phyloP scores from a whole-genome alignment of 2,329 filamentous ascomycete genomes.

The Macrophomina pseudophaseolina region DNA sequence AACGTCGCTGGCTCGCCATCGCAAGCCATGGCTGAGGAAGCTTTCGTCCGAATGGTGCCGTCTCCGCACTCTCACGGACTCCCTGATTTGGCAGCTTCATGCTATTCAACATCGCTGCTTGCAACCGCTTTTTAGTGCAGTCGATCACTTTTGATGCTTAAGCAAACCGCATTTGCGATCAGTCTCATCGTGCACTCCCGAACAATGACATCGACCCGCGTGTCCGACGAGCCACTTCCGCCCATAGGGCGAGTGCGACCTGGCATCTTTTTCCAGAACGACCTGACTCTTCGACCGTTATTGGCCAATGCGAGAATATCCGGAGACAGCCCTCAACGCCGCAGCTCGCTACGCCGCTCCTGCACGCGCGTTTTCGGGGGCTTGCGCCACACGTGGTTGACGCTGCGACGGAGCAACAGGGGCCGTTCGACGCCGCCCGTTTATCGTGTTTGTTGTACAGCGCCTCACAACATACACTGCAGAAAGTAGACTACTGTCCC shows the following conservation, averaged over 20 bases:
- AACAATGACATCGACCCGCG: constrained; percentile 18
- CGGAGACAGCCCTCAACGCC: neutral
- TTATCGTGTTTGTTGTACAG: neutral
- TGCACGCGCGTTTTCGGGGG: constrained; percentile 8
- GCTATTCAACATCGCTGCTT: constrained; percentile 1
- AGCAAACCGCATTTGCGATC: constrained; percentile 1
- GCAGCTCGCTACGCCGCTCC: neutral
- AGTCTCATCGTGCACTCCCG: constrained; percentile 2
- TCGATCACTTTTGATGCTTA: constrained; percentile 7
- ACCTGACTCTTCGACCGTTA: neutral
- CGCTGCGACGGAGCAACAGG: constrained; percentile 1
- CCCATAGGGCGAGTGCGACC: neutral
- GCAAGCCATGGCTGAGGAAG: constrained; percentile 11
- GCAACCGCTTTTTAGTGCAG: constrained; percentile 2
- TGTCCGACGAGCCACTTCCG: constrained; percentile 19
- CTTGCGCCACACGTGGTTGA: constrained; percentile 6
- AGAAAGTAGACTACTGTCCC: constrained; percentile 14
- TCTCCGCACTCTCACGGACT: constrained; percentile 15
- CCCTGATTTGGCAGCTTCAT: neutral
- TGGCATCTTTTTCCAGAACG: neutral
- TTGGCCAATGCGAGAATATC: constrained; percentile 12
- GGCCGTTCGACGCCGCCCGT: neutral
- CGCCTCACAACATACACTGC: neutral
- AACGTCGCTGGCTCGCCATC: neutral
- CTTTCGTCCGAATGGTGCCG: constrained; percentile 11